Percentiles rank a stretch among this genome's conserved stretches.
Evolutionary conservation across 805 yeast genomes (phyloP).

Genomic region (Sugiyamaella chiloensis): DNA sequence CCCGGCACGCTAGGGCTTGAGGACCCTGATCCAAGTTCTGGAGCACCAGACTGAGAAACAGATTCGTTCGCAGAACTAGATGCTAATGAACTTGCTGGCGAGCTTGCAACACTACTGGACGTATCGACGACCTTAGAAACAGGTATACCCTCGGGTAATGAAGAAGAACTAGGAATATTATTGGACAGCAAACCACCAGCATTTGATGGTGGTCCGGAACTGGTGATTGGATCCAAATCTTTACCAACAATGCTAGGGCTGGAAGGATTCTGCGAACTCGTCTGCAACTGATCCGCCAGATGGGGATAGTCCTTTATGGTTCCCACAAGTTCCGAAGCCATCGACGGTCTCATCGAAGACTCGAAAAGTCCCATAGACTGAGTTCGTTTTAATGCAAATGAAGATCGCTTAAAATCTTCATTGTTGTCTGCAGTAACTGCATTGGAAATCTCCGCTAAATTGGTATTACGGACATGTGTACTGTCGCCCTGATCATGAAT

Average conservation of each 20-base stretch:
- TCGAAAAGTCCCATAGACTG: conserved; percentile 79
- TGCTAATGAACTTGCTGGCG: neutral
- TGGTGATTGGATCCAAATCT: too few species aligned
- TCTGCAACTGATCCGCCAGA: conserved; percentile 19
- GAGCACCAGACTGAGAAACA: neutral
- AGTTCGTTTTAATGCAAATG: conserved; percentile 76
- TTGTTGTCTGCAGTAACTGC: conserved; percentile 62
- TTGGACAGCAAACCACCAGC: neutral
- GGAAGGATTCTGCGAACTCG: neutral
- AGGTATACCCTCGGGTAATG: neutral
- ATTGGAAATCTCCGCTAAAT: conserved; percentile 36
- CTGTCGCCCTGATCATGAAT: neutral
- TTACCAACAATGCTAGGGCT: too few species aligned
- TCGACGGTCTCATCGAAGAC: conserved; percentile 40
- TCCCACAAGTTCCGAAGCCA: conserved; percentile 33
- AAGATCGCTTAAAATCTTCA: conserved; percentile 65
- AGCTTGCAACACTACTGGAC: neutral
- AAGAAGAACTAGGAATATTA: neutral
- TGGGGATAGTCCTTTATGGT: conserved; percentile 26
- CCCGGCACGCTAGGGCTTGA: conserved; percentile 21
- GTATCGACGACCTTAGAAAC: neutral
- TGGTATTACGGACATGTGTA: conserved; percentile 16
- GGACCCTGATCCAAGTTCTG: neutral
- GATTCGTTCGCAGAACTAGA: neutral
- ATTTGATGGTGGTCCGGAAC: too few species aligned